Conservation (phyloP, 2,329 filamentous ascomycete genomes). For the Penicillium sumatraense region DNA sequence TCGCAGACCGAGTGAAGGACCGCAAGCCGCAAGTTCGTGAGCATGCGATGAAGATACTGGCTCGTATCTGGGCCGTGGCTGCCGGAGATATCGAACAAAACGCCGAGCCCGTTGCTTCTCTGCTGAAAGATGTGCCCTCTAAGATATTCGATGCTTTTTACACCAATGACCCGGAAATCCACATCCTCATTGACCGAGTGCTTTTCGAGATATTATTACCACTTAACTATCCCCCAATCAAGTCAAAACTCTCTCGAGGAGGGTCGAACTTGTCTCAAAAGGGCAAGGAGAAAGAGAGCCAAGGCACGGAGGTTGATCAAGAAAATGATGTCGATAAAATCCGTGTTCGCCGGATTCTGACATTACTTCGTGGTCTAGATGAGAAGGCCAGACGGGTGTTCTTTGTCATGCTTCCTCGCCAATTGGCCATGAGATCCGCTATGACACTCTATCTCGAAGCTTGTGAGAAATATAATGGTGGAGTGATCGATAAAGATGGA, state of each 20-base stretch:
- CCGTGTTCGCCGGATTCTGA: constrained; percentile 80
- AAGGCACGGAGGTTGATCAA: constrained; percentile 40
- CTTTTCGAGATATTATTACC: constrained; percentile 89
- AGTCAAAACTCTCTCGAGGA: constrained; percentile 52
- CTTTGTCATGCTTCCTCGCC: constrained; percentile 80
- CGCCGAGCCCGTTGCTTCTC: constrained; percentile 72
- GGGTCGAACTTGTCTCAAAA: constrained; percentile 63
- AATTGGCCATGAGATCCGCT: constrained; percentile 73
- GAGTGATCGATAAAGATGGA: constrained; percentile 72
- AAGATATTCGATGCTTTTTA: constrained; percentile 88
- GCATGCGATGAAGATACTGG: constrained; percentile 83
- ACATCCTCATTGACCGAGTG: constrained; percentile 80
- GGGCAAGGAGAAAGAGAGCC: constrained; percentile 44
- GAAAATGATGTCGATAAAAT: constrained; percentile 62
- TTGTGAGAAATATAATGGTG: constrained; percentile 91
- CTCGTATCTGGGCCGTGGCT: constrained; percentile 91
- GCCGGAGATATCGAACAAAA: constrained; percentile 83
- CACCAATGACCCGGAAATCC: constrained; percentile 85
- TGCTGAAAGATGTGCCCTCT: constrained; percentile 82
- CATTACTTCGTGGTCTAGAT: constrained; percentile 79
- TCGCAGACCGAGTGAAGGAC: constrained; percentile 89
- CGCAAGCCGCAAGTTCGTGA: constrained; percentile 79
- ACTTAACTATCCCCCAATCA: constrained; percentile 78
- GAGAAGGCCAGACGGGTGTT: constrained; percentile 81
- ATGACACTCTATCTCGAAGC: constrained; percentile 76